Evolutionary conservation across 1,284 basidiomycete genomes (phyloP).

Genomic region (Thecaphora thlaspeos): DNA sequence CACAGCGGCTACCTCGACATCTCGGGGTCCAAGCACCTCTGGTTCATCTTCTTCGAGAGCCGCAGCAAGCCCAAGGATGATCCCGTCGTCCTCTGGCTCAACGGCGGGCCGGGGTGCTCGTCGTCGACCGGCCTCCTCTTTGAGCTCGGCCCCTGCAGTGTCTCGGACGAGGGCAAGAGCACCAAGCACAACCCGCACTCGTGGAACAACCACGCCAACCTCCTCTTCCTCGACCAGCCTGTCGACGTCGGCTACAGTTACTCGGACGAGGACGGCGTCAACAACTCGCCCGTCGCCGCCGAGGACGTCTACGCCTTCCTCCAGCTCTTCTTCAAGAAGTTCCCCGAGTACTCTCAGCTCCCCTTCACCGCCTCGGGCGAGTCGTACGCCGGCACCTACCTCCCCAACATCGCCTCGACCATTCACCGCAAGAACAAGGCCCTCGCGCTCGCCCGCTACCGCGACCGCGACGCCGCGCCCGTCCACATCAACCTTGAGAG

Average conservation of each 20-base stretch:
- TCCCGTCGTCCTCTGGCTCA: slow-evolving; percentile 84
- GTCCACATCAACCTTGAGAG: slow-evolving; percentile 51
- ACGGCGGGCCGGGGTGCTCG: slow-evolving; percentile 70
- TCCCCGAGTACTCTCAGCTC: slow-evolving; percentile 50
- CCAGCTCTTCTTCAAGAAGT: slow-evolving; percentile 72
- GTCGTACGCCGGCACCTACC: slow-evolving; percentile 67
- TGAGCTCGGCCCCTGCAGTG: slow-evolving; percentile 81
- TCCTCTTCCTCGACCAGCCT: slow-evolving; percentile 76
- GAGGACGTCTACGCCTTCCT: slow-evolving; percentile 87
- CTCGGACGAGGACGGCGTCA: slow-evolving; percentile 69
- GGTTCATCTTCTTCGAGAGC: slow-evolving; percentile 87
- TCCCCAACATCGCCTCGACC: slow-evolving; percentile 50
- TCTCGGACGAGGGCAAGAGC: slow-evolving; percentile 69
- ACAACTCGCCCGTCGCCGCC: slow-evolving; percentile 71
- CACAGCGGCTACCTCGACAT: slow-evolving; percentile 83
- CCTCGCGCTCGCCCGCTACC: slow-evolving; percentile 28
- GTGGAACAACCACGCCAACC: slow-evolving; percentile 72
- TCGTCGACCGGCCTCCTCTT: slow-evolving; percentile 65
- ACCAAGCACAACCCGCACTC: slow-evolving; percentile 73
- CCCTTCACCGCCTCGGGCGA: slow-evolving; percentile 61
- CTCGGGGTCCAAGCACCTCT: slow-evolving; percentile 77
- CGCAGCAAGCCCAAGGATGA: slow-evolving; percentile 71
- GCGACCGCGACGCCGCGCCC: slow-evolving; percentile 22
- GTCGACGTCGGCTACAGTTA: slow-evolving; percentile 86
- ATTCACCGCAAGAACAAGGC: slow-evolving; percentile 55